Conservation (phyloP, 805 yeast species). For the Saccharomycopsis sp. region DNA sequence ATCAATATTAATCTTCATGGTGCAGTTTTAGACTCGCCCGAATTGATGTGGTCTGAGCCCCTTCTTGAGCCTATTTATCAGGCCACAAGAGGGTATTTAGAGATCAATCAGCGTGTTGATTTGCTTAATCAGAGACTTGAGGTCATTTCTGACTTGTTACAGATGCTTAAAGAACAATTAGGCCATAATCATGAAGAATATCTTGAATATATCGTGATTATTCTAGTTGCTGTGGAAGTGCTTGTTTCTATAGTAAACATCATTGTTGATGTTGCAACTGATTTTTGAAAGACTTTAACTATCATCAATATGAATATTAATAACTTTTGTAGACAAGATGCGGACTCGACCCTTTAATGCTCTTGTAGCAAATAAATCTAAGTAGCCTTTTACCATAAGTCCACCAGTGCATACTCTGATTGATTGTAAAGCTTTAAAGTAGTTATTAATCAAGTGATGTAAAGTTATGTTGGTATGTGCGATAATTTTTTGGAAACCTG, state of each 20-base stretch:
- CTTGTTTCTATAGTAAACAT: conserved; percentile 82
- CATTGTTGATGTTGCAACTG: conserved; percentile 47
- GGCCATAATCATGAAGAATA: conserved; percentile 94
- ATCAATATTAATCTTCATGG: conserved; percentile 81
- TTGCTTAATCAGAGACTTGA: conserved; percentile 86
- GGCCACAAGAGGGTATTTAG: conserved; percentile 92
- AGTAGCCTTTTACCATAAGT: no score
- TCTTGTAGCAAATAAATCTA: no score
- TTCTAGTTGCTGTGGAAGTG: conserved; percentile 87
- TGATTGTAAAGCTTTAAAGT: no score
- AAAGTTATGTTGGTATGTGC: no score
- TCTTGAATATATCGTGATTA: conserved; percentile 83
- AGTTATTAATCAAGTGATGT: no score
- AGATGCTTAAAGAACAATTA: conserved; percentile 94
- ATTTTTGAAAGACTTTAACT: conserved; percentile 18
- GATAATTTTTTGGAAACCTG: no score
- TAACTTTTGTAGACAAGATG: no score
- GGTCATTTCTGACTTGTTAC: conserved; percentile 86
- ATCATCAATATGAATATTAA: no score
- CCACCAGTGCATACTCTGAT: no score
- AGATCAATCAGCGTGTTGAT: conserved; percentile 89
- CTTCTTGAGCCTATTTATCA: conserved; percentile 96
- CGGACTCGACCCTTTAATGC: no score
- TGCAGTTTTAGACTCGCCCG: conserved; percentile 91
- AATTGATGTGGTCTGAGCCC: conserved; percentile 98